Conservation (phyloP, 148 eudicot species). For the Chenopodium formosanum region DNA sequence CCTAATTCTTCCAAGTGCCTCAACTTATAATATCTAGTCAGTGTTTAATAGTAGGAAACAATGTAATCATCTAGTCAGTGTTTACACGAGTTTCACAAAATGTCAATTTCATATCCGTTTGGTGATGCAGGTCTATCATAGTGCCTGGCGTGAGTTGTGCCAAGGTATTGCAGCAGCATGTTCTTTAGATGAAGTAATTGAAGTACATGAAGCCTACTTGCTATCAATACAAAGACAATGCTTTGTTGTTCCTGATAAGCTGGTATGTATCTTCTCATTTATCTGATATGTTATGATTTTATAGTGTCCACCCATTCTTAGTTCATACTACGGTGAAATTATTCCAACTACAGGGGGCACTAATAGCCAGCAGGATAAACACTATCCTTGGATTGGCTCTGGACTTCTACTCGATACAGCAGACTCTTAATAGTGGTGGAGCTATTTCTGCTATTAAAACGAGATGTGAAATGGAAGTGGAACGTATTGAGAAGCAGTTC, state of each 20-base stretch:
- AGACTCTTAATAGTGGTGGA: conserved; percentile 72
- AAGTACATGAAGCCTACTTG: conserved; percentile 92
- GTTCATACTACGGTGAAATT: background rate
- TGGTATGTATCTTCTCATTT: conserved; percentile 44
- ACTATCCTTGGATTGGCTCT: conserved; percentile 83
- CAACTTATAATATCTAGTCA: background rate
- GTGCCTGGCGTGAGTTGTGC: conserved; percentile 95
- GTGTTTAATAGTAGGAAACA: background rate
- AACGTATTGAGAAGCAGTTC: conserved; percentile 85
- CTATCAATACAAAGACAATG: conserved; percentile 90
- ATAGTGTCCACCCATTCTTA: background rate
- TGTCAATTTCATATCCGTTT: background rate
- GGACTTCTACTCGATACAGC: conserved; percentile 73
- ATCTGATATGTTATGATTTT: background rate
- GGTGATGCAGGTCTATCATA: conserved; percentile 74
- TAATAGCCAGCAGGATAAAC: conserved; percentile 93
- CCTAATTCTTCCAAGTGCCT: background rate
- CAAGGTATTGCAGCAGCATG: conserved; percentile 87
- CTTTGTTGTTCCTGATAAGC: conserved; percentile 96
- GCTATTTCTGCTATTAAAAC: conserved; percentile 75
- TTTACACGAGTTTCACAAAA: background rate
- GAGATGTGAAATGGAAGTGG: conserved; percentile 87
- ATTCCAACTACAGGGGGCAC: conserved; percentile 58
- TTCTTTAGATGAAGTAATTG: conserved; percentile 90
- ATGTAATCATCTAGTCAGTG: background rate